Conservation (phyloP, 805 yeast species). For the Sugiyamaella mastotermitis region DNA sequence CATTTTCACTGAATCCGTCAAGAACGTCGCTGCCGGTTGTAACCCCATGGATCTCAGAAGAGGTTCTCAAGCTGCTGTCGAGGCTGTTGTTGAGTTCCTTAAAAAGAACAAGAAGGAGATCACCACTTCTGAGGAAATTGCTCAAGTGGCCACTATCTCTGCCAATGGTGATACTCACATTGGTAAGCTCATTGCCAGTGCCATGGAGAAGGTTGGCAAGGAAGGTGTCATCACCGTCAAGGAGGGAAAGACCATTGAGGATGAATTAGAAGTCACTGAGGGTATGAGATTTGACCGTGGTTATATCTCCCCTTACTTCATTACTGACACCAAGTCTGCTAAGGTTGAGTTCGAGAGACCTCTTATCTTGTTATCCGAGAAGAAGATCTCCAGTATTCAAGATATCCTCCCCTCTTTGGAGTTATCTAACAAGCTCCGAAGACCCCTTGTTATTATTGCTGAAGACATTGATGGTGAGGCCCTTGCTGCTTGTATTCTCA, state of each 20-base stretch:
- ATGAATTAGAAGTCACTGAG: constrained; percentile 93
- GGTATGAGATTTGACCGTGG: constrained; percentile 99
- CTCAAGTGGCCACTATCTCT: constrained; percentile 96
- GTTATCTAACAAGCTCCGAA: constrained; percentile 84
- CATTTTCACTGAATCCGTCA: constrained; percentile 89
- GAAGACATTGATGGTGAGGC: constrained; percentile 99
- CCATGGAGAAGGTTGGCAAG: constrained; percentile 98
- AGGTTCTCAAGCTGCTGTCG: constrained; percentile 96
- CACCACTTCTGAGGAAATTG: constrained; percentile 90
- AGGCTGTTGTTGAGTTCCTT: constrained; percentile 80
- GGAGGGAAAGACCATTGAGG: constrained; percentile 96
- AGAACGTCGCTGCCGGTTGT: constrained; percentile 98
- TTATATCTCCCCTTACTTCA: constrained; percentile 92
- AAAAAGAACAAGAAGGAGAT: constrained; percentile 85
- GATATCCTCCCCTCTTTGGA: constrained; percentile 91
- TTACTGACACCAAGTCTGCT: constrained; percentile 84
- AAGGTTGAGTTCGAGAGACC: constrained; percentile 96
- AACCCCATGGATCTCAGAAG: constrained; percentile 98
- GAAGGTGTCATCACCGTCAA: constrained; percentile 98
- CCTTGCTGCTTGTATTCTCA: constrained; percentile 92
- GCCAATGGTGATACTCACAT: constrained; percentile 95
- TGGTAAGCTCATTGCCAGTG: constrained; percentile 84
- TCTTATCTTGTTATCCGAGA: constrained; percentile 78
- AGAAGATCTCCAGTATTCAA: constrained; percentile 84
- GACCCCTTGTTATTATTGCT: constrained; percentile 88